A percentile compares a stretch with the other conserved stretches of the same genome.
Evolutionary conservation across 2,329 filamentous ascomycete genomes (phyloP).

Genomic region (Paecilomyces sp.): DNA sequence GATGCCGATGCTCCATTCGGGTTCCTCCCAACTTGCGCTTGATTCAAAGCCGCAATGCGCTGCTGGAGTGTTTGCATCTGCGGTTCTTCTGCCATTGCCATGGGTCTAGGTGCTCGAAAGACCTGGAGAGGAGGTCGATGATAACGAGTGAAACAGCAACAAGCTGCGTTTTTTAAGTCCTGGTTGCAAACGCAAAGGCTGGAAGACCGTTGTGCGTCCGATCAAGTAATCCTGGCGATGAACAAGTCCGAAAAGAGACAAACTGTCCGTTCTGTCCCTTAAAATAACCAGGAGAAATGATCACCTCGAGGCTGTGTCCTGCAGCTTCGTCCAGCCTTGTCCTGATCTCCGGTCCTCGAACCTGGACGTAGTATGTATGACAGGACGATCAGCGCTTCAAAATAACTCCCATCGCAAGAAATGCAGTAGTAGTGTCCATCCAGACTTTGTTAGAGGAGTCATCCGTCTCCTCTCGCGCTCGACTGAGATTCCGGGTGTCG

Average conservation of each 20-base stretch:
- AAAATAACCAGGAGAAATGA: neutral
- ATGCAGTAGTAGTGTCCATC: neutral
- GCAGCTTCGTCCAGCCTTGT: neutral
- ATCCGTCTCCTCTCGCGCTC: neutral
- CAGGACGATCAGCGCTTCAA: neutral
- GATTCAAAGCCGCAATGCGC: constrained; percentile 40
- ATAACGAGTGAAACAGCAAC: neutral
- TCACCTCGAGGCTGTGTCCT: constrained; percentile 1
- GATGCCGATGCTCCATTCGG: constrained; percentile 21
- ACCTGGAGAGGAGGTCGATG: neutral
- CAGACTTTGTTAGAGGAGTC: neutral
- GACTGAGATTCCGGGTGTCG: neutral
- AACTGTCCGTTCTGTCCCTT: neutral
- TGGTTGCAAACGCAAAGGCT: neutral
- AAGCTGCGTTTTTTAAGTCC: neutral
- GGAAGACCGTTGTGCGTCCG: neutral
- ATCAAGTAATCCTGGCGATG: neutral
- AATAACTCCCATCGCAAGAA: neutral
- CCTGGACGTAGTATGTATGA: neutral
- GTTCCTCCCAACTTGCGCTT: constrained; percentile 32
- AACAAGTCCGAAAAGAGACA: neutral
- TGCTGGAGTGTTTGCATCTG: constrained; percentile 38
- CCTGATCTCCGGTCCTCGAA: neutral
- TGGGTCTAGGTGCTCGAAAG: neutral
- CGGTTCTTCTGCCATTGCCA: constrained; percentile 33